Evolutionary conservation across 106 monocot genomes (phyloP), one percentile per base, ranked within the genome.

Genomic region (Agapanthus africanus): DNA sequence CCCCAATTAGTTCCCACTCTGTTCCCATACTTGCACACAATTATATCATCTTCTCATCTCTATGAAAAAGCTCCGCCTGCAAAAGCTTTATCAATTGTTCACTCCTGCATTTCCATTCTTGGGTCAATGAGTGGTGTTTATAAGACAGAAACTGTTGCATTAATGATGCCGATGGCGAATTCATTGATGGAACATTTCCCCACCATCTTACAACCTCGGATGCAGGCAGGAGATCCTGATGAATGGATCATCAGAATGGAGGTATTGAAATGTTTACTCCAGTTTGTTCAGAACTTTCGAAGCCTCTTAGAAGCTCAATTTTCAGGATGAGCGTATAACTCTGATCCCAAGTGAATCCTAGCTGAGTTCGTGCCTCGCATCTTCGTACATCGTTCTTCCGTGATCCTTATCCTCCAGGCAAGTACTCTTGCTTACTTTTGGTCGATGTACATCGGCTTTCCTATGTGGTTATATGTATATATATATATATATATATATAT

Each of bases 181-280:
- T 75, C 82, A 23, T 82, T 91, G 68, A 80, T 87, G 71, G 89
- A 88, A 26, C 88, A 92, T n/a, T 83, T 97, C 60, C 71, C 83
- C 25, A 47, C 67, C 36, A 80, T 97, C 74, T 68, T 97, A 70
- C 82, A 89, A 77, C 54, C 78, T 71, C 84, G 88, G 37, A 61
- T 97, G 73, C 79, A 68, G 49, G 71, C 76, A n/a, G 83, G 86
- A 71, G 86, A 97, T 82, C 88, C 89, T 34, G 89, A 91, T 82
- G 95, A 92, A 39, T 97, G 95, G 95, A 80, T 79, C 80, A 73
- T 97, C 44, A 86, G 77, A 50, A 88, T 92, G 91, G 91, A 97
- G 91, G 91, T 91, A 34, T 74, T 92, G 28, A 97, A 92, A 78
- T 97, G 95, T 37, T 82, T 97, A 37, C 82, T 89, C 44, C 95